A percentile compares a stretch with the other conserved stretches of the same genome.
Conservation (phyloP, 2,329 filamentous ascomycete genomes). For the Fusarium nematophilum region DNA sequence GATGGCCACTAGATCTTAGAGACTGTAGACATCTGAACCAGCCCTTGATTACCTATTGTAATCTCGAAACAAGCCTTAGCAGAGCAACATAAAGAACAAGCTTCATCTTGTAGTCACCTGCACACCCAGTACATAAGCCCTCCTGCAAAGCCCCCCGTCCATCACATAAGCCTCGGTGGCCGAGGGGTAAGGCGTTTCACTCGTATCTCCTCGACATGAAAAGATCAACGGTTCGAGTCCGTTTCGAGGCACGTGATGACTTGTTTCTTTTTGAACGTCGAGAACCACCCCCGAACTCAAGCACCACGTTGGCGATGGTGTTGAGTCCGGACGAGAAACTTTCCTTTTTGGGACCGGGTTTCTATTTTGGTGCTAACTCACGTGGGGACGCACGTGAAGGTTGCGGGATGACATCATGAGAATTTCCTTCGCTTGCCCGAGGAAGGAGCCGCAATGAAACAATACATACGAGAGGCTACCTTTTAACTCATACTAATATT, state of each 20-base stretch:
- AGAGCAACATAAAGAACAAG: too few relatives aligned
- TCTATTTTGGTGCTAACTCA: neutral
- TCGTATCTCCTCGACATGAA: conserved; percentile 37
- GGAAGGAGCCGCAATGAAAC: too few relatives aligned
- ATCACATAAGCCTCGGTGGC: conserved; percentile 38
- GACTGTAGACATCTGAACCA: too few relatives aligned
- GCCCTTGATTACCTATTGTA: too few relatives aligned
- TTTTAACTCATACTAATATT: too few relatives aligned
- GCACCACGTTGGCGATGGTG: neutral
- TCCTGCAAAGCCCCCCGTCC: neutral
- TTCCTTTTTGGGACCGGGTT: neutral
- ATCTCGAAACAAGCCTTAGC: too few relatives aligned
- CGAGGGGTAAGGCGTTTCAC: conserved; percentile 44
- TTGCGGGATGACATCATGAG: neutral
- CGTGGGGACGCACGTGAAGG: neutral
- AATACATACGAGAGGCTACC: too few relatives aligned
- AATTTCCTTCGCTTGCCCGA: too few relatives aligned
- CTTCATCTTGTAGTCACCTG: too few relatives aligned
- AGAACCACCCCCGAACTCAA: neutral
- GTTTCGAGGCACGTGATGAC: conserved; percentile 24
- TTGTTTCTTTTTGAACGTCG: neutral
- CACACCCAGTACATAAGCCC: neutral
- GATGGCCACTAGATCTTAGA: too few relatives aligned
- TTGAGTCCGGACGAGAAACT: neutral
- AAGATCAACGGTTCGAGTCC: conserved; percentile 44